Evolutionary conservation across 208 protist species (phyloP).

Genomic region (Acanthamoeba sp.): DNA sequence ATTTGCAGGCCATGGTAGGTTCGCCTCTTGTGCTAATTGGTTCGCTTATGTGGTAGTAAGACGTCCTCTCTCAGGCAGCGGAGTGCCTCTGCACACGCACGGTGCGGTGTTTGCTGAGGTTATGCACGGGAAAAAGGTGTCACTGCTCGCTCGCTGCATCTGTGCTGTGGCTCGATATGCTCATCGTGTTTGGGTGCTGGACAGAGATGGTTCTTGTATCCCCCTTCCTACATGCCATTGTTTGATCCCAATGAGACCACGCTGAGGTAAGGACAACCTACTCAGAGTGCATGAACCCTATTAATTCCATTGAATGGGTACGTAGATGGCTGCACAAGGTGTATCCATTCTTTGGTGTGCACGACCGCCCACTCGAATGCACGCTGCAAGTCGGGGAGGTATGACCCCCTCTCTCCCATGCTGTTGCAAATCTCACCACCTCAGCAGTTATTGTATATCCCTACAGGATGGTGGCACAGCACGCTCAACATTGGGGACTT

Average conservation of each 20-base stretch:
- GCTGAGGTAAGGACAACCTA: not conserved
- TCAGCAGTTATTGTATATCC: not conserved
- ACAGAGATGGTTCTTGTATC: constrained; percentile 20
- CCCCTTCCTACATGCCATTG: not conserved
- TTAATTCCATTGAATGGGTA: too few relatives aligned
- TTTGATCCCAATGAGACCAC: constrained; percentile 10
- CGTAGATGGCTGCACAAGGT: too few relatives aligned
- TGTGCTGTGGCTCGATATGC: too few relatives aligned
- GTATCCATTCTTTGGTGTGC: not conserved
- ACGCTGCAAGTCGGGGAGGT: not conserved
- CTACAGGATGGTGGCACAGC: constrained; percentile 1
- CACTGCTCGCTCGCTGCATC: not conserved
- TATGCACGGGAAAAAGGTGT: not conserved
- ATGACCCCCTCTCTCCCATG: too few relatives aligned
- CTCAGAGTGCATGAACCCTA: too few relatives aligned
- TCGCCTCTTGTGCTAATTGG: too few relatives aligned
- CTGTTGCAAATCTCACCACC: too few relatives aligned
- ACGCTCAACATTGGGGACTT: not conserved
- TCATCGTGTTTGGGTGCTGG: not conserved
- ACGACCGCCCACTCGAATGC: not conserved
- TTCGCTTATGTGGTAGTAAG: too few relatives aligned
- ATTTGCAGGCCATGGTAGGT: not conserved
- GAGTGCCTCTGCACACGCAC: not conserved
- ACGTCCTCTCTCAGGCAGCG: not conserved
- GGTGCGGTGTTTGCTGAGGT: not conserved